phyloP scores from a whole-genome alignment of 176 grass and related monocot species.

The Tillandsia fasciculata region DNA sequence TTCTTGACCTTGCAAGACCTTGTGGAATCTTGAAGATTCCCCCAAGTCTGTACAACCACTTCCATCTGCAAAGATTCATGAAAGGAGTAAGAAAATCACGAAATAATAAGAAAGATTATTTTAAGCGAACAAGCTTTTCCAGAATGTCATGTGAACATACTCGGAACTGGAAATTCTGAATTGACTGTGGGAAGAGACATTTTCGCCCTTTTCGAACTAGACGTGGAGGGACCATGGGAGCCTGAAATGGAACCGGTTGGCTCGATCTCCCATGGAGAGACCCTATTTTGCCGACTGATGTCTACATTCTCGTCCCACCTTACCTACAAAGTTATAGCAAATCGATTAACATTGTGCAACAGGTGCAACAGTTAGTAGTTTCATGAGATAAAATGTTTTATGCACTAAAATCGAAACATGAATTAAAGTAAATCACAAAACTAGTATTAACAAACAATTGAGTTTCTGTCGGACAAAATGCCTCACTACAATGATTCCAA shows the following conservation, averaged over 20 bases:
- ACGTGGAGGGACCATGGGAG: slow-evolving; percentile 26
- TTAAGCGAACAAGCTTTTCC: not conserved
- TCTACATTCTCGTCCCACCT: slow-evolving; percentile 73
- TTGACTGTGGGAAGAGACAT: slow-evolving; percentile 34
- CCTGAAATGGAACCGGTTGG: slow-evolving; percentile 41
- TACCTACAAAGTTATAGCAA: slow-evolving; percentile 38
- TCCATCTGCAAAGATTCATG: slow-evolving; percentile 48
- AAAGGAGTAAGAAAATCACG: not conserved
- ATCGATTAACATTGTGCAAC: slow-evolving; percentile 9
- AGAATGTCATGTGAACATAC: slow-evolving; percentile 38
- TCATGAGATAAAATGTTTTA: slow-evolving; percentile 8
- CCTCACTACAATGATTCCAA: slow-evolving; percentile 7
- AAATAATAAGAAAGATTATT: not conserved
- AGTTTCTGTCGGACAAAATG: not conserved
- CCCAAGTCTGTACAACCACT: slow-evolving; percentile 51
- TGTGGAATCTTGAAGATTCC: slow-evolving; percentile 70
- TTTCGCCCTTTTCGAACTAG: slow-evolving; percentile 64
- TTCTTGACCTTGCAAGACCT: slow-evolving; percentile 99
- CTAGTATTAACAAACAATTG: not conserved
- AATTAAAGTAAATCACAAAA: slow-evolving; percentile 4
- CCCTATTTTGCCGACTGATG: slow-evolving; percentile 32
- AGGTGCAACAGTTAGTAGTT: not conserved
- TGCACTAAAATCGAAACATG: slow-evolving; percentile 5
- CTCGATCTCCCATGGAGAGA: slow-evolving; percentile 97
- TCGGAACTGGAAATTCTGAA: slow-evolving; percentile 34